Evolutionary conservation across 2,329 filamentous ascomycete species (phyloP), one percentile per base, ranked within the genome.

Genomic region (Fusarium sp.): DNA sequence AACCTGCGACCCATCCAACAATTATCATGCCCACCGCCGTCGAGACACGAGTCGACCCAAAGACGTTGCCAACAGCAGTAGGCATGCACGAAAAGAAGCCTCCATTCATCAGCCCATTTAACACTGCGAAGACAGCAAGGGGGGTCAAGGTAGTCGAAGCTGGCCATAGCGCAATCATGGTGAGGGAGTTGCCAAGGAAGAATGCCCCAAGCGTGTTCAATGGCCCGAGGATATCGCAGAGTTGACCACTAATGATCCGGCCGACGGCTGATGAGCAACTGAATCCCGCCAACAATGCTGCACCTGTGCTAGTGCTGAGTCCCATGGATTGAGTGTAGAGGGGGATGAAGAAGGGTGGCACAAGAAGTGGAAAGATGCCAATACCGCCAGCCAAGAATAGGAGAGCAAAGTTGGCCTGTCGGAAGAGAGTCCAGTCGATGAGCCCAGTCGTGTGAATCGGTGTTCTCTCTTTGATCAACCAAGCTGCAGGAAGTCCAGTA

Each of bases 1-100:
- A 92, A 0, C 91, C 90, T 1, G 86, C 87, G 3, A 86, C 84
- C 90, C 90, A 92, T 2, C 88, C 88, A 0, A 87, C 91, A 2
- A 91, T 86, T 40, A 90, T 85, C 89, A 92, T 91, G 6, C 88
- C 86, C 86, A 92, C 90, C 0, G 88, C 89, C 22, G 90, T 86
- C 5, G 86, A 83, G 40, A 90, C 85, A 5, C 88, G 83, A 1
- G 85, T 85, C 5, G 85, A 88, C 2, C 89, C 90, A 80, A 91
- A 91, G 0, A 90, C 85, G 71, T 87, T 90, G 0, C 88, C 87
- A 0, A 92, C 88, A 3, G 90, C 90, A 0, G 90, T 91, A 0
- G 91, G 91, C 84, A 92, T 91, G 0, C 88, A 88, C 1, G 88
- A 87, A 76, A 92, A 92, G 82, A 92, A 92, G 0, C 88, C 89